Evolutionary conservation across 2,329 filamentous ascomycete species (phyloP), one percentile per base, ranked within the genome.

Genomic region (Xylariaceae sp.): DNA sequence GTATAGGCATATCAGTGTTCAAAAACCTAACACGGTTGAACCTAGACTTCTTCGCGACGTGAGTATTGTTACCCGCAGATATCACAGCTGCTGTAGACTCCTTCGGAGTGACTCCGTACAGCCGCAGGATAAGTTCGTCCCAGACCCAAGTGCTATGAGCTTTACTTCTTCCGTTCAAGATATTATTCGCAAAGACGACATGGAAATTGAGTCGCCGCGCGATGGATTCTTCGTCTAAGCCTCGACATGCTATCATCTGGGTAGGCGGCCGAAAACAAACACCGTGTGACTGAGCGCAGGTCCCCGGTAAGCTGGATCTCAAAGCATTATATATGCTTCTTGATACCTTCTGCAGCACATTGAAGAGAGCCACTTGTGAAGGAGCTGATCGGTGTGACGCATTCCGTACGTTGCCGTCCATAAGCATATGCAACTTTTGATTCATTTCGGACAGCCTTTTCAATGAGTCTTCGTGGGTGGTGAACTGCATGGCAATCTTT

Each of bases 251-350:
- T 2, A 56, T 21, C 2, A 45, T 47, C 6, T 41, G 36, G 0
- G 50, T 39, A 6, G 45, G 51, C 2, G 50, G 37, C 5, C 41
- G 23, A 11, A 61, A 37, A 5, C 44, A 34, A 6, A 64, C 38
- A 29, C 54, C 45, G 10, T 63, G 38, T 3, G 53, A 48, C 14
- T 59, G 55, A 4, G 37, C 34, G 21, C 53, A 56, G 7, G 19
- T 25, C 36, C 59, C 61, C 17, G 34, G 40, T 2, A 60, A 37
- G 27, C 56, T 57, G 3, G 45, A 39, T 21, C 36, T 48, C 3
- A 62, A 33, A 19, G 60, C 59, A 1, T 53, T 54, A 23, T 59
- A 60, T 0, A 63, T 43, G 27, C 55, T 58, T 25, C 37, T 42
- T 0, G 57, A 55, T 0, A 62, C 20, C 4, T 51, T 48, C 2